A percentile compares a stretch with the other conserved stretches of the same genome.
These are phyloP conservation scores for Curvularia spicifera DNA, from an alignment of 2,329 filamentous ascomycete genomes.

Conservation along the genomic window DNA sequence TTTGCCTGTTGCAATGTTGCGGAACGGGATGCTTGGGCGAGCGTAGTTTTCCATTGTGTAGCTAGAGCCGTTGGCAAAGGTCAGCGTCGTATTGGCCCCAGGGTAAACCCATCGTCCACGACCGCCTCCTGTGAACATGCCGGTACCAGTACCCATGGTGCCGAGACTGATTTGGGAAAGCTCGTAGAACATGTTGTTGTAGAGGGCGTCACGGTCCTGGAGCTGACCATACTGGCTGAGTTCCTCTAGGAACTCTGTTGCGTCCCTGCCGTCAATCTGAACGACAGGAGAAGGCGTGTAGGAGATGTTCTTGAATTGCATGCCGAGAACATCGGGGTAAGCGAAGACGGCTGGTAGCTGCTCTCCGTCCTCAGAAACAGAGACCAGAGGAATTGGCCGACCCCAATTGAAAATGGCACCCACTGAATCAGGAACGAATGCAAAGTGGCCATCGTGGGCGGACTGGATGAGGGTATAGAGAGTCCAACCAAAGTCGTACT, in stretches of 20 bases:
- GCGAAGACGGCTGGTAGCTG: conserved; percentile 65
- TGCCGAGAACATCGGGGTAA: conserved; percentile 55
- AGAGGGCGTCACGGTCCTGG: conserved; percentile 66
- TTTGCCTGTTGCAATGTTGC: conserved; percentile 49
- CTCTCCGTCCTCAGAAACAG: conserved; percentile 66
- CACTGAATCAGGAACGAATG: conserved; percentile 61
- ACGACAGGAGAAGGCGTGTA: conserved; percentile 59
- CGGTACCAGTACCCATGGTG: conserved; percentile 49
- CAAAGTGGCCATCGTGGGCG: conserved; percentile 71
- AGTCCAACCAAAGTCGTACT: conserved; percentile 57
- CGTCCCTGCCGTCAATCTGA: conserved; percentile 63
- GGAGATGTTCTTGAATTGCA: conserved; percentile 53
- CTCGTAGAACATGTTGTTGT: conserved; percentile 59
- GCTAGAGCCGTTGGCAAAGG: conserved; percentile 54
- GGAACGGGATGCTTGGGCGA: conserved; percentile 48
- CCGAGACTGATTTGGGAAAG: conserved; percentile 53
- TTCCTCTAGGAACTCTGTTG: conserved; percentile 56
- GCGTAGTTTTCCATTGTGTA: conserved; percentile 54
- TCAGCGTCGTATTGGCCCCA: conserved; percentile 52
- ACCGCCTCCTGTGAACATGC: conserved; percentile 54
- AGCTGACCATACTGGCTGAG: conserved; percentile 56
- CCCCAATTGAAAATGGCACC: conserved; percentile 58
- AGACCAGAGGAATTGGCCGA: conserved; percentile 60
- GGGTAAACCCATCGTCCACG: conserved; percentile 54
- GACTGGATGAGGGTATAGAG: conserved; percentile 61